Evolutionary conservation across 805 yeast genomes (phyloP).

Genomic region (Kockiozyma suomiensis): DNA sequence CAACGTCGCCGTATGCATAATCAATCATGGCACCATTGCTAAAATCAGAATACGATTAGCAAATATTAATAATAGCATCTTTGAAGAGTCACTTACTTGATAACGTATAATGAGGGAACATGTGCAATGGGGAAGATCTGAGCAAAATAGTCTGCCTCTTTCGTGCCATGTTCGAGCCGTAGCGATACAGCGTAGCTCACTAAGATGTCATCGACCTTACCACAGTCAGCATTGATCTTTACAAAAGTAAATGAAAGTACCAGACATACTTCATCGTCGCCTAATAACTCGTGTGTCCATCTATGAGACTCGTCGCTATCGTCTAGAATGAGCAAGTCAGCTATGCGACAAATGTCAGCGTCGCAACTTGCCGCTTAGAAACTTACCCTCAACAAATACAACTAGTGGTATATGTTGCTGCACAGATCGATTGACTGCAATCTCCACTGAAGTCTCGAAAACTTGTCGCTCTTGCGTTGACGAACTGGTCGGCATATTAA

Average conservation of each 20-base stretch:
- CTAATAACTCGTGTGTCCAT: constrained; percentile 24
- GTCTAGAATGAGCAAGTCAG: constrained; percentile 17
- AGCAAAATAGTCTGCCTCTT: constrained; percentile 52
- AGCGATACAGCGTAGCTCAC: constrained; percentile 47
- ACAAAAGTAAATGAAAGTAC: no score
- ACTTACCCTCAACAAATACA: constrained; percentile 30
- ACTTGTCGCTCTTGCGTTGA: constrained; percentile 13
- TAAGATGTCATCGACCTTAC: constrained; percentile 31
- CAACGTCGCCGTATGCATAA: constrained; percentile 29
- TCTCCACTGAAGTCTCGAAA: constrained; percentile 30
- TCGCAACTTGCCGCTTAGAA: neutral
- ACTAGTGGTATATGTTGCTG: constrained; percentile 24
- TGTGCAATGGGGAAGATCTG: constrained; percentile 57
- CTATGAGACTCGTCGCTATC: constrained; percentile 24
- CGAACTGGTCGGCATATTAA: constrained; percentile 6
- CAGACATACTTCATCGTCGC: constrained; percentile 19
- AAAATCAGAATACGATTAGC: constrained; percentile 25
- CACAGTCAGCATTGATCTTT: no score
- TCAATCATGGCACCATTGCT: constrained; percentile 26
- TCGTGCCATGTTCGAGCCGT: constrained; percentile 47
- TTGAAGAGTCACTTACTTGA: constrained; percentile 40
- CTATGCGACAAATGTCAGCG: neutral
- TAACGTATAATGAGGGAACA: constrained; percentile 60
- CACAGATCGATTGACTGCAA: constrained; percentile 29
- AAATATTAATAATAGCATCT: neutral